Conservation (phyloP, 306 rosid genomes). For the Psophocarpus tetragonolobus region DNA sequence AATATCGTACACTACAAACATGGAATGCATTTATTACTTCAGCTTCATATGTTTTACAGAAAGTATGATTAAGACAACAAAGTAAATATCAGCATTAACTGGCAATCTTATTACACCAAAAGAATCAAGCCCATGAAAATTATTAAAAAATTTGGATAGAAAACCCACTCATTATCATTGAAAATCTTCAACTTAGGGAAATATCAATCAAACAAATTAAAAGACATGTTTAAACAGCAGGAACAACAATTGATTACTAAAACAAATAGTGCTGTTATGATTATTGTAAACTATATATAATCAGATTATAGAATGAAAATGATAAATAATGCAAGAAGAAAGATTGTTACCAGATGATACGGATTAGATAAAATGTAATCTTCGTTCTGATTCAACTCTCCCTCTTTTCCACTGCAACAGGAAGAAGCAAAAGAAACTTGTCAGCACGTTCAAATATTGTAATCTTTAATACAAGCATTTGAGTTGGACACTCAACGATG, state of each 20-base stretch:
- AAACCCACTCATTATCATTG: neutral
- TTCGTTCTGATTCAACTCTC: constrained; percentile 69
- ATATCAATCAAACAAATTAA: neutral
- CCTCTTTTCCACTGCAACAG: constrained; percentile 82
- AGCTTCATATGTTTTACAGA: constrained; percentile 22
- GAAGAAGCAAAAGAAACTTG: constrained; percentile 22
- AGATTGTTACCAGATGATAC: constrained; percentile 73
- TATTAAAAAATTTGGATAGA: neutral
- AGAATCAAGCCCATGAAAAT: neutral
- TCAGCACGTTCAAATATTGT: constrained; percentile 3
- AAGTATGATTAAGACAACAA: constrained; percentile 23
- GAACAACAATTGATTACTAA: constrained; percentile 11
- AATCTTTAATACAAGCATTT: constrained; percentile 9
- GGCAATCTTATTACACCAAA: neutral
- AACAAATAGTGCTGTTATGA: neutral
- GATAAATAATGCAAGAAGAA: constrained; percentile 14
- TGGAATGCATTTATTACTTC: constrained; percentile 3
- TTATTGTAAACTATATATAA: constrained; percentile 18
- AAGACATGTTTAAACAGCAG: neutral
- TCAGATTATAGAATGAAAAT: constrained; percentile 17
- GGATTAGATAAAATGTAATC: constrained; percentile 86
- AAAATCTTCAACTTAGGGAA: constrained; percentile 5
- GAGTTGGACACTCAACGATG: neutral
- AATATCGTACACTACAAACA: too few species aligned
- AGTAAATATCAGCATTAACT: constrained; percentile 6